Percentiles rank a stretch among this genome's conserved stretches.
phyloP scores from a whole-genome alignment of 176 grass and related monocot species.

The Lolium multiflorum region DNA sequence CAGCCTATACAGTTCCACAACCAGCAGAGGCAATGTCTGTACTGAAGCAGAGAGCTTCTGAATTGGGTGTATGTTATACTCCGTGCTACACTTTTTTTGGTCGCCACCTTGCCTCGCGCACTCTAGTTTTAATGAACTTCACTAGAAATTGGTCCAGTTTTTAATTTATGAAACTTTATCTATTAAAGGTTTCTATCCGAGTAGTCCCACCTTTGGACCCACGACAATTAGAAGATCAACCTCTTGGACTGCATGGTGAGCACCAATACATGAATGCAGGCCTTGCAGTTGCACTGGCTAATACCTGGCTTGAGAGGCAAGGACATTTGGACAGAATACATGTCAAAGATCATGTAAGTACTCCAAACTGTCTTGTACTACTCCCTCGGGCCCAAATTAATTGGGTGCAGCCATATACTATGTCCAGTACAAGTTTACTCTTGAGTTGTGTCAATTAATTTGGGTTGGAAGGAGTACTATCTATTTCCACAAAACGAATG shows the following conservation, averaged over 20 bases:
- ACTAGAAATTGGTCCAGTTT: slow-evolving; percentile 14
- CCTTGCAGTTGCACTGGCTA: slow-evolving; percentile 83
- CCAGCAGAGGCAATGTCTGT: slow-evolving; percentile 85
- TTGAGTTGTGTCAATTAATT: too few species aligned
- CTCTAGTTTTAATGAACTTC: slow-evolving; percentile 21
- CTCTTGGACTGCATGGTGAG: slow-evolving; percentile 87
- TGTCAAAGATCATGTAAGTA: slow-evolving; percentile 49
- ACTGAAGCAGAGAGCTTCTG: slow-evolving; percentile 74
- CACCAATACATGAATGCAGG: slow-evolving; percentile 90
- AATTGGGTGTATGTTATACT: slow-evolving; percentile 84
- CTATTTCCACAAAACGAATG: not conserved
- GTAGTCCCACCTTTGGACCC: slow-evolving; percentile 79
- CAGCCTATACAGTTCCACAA: slow-evolving; percentile 85
- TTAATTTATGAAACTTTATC: slow-evolving; percentile 44
- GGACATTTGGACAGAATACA: slow-evolving; percentile 58
- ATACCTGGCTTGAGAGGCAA: slow-evolving; percentile 78
- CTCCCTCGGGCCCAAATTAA: too few species aligned
- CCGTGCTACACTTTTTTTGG: slow-evolving; percentile 35
- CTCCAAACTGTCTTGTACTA: slow-evolving; percentile 22
- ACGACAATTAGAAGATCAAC: slow-evolving; percentile 66
- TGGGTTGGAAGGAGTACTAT: not conserved
- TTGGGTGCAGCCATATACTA: too few species aligned
- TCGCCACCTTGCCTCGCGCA: slow-evolving; percentile 23
- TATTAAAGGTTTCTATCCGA: slow-evolving; percentile 73
- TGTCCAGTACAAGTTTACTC: too few species aligned